Evolutionary conservation across 2,329 filamentous ascomycete genomes (phyloP).

Genomic region (Epichloe amarillans): DNA sequence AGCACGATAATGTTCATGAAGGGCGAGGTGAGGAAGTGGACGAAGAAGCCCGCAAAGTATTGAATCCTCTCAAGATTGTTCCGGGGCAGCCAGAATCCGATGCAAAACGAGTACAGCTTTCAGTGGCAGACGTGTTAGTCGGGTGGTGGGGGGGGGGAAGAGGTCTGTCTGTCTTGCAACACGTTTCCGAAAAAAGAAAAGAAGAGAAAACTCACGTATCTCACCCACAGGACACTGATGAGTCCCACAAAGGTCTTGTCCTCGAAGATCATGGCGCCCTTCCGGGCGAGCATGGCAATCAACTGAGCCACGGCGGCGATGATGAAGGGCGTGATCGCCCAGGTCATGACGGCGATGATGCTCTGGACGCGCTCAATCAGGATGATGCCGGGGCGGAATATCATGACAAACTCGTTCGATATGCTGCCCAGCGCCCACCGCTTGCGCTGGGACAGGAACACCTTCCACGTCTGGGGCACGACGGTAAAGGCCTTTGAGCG

Average conservation of each 20-base stretch:
- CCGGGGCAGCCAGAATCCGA: conserved; percentile 28
- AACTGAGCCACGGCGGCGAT: conserved; percentile 26
- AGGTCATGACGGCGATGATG: conserved; percentile 31
- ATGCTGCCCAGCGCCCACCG: conserved; percentile 35
- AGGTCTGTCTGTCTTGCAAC: neutral
- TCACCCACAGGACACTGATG: conserved; percentile 23
- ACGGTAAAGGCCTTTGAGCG: conserved; percentile 33
- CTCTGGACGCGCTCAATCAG: conserved; percentile 31
- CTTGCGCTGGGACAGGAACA: conserved; percentile 35
- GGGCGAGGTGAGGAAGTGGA: conserved; percentile 25
- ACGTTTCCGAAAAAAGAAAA: no score
- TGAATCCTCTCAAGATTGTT: conserved; percentile 24
- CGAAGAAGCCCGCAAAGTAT: conserved; percentile 25
- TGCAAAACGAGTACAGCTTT: conserved; percentile 27
- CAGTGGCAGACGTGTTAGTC: neutral
- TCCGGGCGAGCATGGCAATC: conserved; percentile 20
- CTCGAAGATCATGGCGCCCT: conserved; percentile 19
- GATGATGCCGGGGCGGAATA: conserved; percentile 28
- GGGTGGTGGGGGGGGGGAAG: no score
- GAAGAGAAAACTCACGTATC: conserved; percentile 24
- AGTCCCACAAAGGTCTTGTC: conserved; percentile 24
- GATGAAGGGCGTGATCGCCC: conserved; percentile 32
- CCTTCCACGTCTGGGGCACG: conserved; percentile 29
- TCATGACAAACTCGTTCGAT: conserved; percentile 35
- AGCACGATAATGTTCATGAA: conserved; percentile 31